A percentile compares a stretch with the other conserved stretches of the same genome.
Conservation (phyloP, 2,329 filamentous ascomycete genomes). For the Lojkania enalia region DNA sequence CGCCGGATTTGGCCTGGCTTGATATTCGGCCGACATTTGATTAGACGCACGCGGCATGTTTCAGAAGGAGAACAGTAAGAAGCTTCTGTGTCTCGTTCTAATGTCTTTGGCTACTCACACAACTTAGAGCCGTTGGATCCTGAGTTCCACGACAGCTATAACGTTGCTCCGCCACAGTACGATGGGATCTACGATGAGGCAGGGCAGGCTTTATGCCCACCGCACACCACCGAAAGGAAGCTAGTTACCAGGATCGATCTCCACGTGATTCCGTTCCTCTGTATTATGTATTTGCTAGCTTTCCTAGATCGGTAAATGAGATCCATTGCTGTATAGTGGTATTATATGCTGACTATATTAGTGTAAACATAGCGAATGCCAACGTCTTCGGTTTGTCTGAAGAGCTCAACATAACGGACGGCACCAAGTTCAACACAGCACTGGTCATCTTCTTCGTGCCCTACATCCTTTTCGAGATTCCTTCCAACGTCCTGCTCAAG, state of each 20-base stretch:
- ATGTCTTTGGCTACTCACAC: not conserved
- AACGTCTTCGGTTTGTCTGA: constrained; percentile 54
- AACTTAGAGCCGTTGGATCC: not conserved
- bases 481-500: constrained; percentile 57
- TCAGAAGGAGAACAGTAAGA: constrained; percentile 39
- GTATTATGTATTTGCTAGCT: constrained; percentile 55
- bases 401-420: constrained; percentile 49
- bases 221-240: constrained; percentile 54
- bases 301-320: constrained; percentile 49
- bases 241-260: constrained; percentile 52
- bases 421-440: constrained; percentile 54
- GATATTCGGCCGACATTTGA: too few species aligned
- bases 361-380: constrained; percentile 59
- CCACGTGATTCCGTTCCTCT: constrained; percentile 54
- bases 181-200: constrained; percentile 42
- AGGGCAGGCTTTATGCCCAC: constrained; percentile 48
- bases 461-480: constrained; percentile 59
- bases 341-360: constrained; percentile 9
- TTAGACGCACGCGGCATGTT: too few species aligned
- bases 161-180: constrained; percentile 24
- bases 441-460: constrained; percentile 60
- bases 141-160: constrained; percentile 6
- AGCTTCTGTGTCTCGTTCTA: not conserved
- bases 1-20: too few species aligned
- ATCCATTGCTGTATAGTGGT: not conserved